A percentile compares a stretch with the other conserved stretches of the same genome.
phyloP scores from a whole-genome alignment of 768 basidiomycete genomes.

The Pleurotus cornucopiae region DNA sequence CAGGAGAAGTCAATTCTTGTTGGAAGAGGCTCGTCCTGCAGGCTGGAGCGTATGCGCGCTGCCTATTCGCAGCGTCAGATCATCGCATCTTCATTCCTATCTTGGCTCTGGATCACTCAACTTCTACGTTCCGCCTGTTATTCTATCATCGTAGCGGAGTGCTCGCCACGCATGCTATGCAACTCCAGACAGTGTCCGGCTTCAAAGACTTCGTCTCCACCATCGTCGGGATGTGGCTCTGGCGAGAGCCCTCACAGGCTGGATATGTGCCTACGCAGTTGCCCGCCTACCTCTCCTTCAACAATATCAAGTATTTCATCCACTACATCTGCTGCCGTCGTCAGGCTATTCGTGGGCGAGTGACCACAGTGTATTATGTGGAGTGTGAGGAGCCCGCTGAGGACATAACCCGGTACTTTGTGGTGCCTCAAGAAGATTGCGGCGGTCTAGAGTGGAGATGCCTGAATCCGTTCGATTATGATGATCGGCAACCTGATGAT shows the following conservation, averaged over 20 bases:
- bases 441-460: too few relatives aligned
- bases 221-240: neutral
- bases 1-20: neutral
- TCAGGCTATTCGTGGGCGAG: slow-evolving; percentile 5
- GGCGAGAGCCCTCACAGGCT: neutral
- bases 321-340: neutral
- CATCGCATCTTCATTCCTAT: slow-evolving; percentile 2
- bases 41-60: slow-evolving; percentile 2
- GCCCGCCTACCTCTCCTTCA: neutral
- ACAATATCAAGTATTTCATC: neutral
- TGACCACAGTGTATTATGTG: slow-evolving; percentile 3
- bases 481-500: neutral
- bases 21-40: slow-evolving; percentile 3
- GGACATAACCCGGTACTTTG: neutral
- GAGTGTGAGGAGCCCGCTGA: neutral
- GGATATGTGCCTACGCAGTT: neutral
- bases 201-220: slow-evolving; percentile 7
- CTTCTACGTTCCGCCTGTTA: slow-evolving; percentile 2
- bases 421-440: neutral
- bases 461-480: neutral
- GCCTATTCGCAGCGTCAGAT: slow-evolving; percentile 5
- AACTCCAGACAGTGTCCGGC: neutral
- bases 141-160: slow-evolving; percentile 9
- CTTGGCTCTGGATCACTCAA: slow-evolving; percentile 1
- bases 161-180: neutral